A percentile compares a stretch with the other conserved stretches of the same genome.
Conservation (phyloP, 257 asterid species). For the Cordia subcordata region DNA sequence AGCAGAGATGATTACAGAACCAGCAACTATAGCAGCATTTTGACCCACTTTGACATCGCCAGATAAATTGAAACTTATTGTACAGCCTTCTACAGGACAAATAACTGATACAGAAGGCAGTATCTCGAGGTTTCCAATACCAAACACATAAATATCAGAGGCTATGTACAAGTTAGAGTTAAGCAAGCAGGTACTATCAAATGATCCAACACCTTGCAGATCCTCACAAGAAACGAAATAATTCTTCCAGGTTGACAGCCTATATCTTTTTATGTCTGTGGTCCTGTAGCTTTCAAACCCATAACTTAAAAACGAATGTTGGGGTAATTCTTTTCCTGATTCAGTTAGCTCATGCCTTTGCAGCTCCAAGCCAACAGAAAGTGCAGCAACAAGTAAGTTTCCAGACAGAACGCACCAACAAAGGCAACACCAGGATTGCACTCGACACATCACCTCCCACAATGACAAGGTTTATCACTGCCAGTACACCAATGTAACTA, state of each 20-base stretch:
- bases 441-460: conserved; percentile 59
- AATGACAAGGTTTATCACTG: conserved; percentile 14
- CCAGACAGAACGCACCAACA: conserved; percentile 65
- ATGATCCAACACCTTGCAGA: conserved; percentile 86
- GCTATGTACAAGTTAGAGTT: conserved; percentile 40
- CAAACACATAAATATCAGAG: conserved; percentile 53
- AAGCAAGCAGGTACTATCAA: conserved; percentile 68
- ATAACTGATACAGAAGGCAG: conserved; percentile 57
- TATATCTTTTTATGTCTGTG: conserved; percentile 17
- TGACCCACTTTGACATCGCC: conserved; percentile 73
- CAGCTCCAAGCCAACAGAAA: conserved; percentile 34
- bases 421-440: conserved; percentile 30
- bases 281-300: conserved; percentile 19
- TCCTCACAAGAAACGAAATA: conserved; percentile 66
- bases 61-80: conserved; percentile 68
- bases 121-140: conserved; percentile 85
- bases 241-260: conserved; percentile 18
- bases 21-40: conserved; percentile 69
- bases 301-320: conserved; percentile 25
- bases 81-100: conserved; percentile 77
- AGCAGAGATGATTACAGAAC: conserved; percentile 59
- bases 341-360: conserved; percentile 23
- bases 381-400: conserved; percentile 31
- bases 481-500: conserved; percentile 28
- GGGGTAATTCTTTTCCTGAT: conserved; percentile 25